phyloP scores from a whole-genome alignment of 192 early-diverging fungal species.

The Mortierella antarctica region DNA sequence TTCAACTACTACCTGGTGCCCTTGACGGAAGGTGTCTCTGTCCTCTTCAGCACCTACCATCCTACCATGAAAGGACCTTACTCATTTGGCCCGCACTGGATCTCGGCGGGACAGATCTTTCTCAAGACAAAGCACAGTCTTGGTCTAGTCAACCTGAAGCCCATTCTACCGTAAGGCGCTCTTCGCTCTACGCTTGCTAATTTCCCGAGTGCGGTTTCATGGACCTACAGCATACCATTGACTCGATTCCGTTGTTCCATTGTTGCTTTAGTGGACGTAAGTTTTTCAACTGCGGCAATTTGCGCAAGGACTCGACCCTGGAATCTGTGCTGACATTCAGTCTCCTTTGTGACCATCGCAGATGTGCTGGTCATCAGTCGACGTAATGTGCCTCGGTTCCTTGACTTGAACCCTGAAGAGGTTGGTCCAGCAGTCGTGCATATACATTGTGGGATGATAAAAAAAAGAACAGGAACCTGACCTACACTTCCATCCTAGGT shows the following conservation, averaged over 20 bases:
- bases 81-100: conserved; percentile 79
- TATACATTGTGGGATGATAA: not conserved
- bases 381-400: conserved; percentile 76
- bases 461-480: not conserved
- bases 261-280: conserved; percentile 8
- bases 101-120: conserved; percentile 82
- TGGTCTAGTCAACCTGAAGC: conserved; percentile 94
- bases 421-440: conserved; percentile 30
- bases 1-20: not conserved
- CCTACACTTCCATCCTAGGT: conserved; percentile 30
- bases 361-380: conserved; percentile 87
- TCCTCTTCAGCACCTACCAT: too few relatives aligned
- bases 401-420: conserved; percentile 83
- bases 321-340: not conserved
- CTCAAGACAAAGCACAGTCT: conserved; percentile 73
- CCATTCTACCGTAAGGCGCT: conserved; percentile 76
- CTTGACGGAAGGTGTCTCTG: not conserved
- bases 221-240: not conserved
- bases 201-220: too few relatives aligned
- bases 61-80: not conserved
- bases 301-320: not conserved
- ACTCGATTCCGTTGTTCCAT: not conserved
- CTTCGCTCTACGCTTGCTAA: not conserved
- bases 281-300: not conserved
- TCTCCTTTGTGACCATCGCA: conserved; percentile 15